Evolutionary conservation across 2,329 filamentous ascomycete species (phyloP).

Genomic region (Beauveria brongniartii): DNA sequence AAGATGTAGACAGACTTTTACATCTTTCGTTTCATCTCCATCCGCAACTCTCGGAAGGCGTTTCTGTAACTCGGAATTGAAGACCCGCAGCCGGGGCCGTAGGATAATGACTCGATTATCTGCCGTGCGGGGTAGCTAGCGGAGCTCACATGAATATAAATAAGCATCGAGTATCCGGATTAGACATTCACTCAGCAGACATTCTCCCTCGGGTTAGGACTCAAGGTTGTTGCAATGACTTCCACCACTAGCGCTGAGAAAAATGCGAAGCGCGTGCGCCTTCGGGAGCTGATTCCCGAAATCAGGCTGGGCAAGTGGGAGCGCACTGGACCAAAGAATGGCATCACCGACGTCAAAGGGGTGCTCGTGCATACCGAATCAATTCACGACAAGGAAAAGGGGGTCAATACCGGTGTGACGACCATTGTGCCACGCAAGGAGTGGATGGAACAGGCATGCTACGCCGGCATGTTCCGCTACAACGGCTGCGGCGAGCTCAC

Average conservation of each 20-base stretch:
- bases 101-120: background rate
- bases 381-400: conserved; percentile 23
- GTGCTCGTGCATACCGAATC: conserved; percentile 35
- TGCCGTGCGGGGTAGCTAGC: background rate
- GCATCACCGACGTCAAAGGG: conserved; percentile 36
- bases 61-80: background rate
- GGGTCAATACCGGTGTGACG: conserved; percentile 37
- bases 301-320: conserved; percentile 31
- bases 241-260: background rate
- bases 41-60: background rate
- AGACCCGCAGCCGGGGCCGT: background rate
- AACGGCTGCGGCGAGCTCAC: conserved; percentile 54
- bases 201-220: background rate
- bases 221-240: background rate
- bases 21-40: no score
- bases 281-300: conserved; percentile 33
- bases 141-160: background rate
- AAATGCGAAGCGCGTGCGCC: conserved; percentile 2
- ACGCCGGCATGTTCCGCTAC: conserved; percentile 43
- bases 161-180: background rate
- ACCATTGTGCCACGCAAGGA: conserved; percentile 34
- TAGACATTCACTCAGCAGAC: background rate
- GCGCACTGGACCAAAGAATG: conserved; percentile 33
- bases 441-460: conserved; percentile 35
- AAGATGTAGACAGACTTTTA: no score